Evolutionary conservation across 257 asterid species (phyloP).

Genomic region (Linderniella brevidens): DNA sequence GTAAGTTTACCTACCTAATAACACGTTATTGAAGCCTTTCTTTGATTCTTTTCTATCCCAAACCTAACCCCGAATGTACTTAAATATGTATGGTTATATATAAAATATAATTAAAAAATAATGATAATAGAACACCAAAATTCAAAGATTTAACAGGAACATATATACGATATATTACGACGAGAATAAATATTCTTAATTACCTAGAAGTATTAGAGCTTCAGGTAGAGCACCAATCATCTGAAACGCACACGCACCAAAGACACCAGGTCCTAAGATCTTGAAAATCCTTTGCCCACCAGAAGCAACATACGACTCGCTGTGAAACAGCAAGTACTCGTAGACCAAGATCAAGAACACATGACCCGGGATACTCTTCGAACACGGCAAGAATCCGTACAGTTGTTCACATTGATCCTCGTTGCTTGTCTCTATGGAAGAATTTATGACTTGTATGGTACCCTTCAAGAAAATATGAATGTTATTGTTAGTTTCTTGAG

Average conservation of each 20-base stretch:
- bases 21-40: not conserved
- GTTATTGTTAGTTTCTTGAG: too few relatives aligned
- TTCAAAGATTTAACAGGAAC: not conserved
- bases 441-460: too few relatives aligned
- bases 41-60: too few relatives aligned
- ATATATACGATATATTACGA: not conserved
- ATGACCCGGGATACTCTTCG: slow-evolving; percentile 19
- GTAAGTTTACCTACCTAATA: too few relatives aligned
- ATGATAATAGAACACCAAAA: too few relatives aligned
- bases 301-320: slow-evolving; percentile 24
- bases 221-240: slow-evolving; percentile 34
- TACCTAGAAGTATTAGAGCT: slow-evolving; percentile 37
- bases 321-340: slow-evolving; percentile 28
- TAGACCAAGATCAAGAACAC: slow-evolving; percentile 29
- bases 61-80: too few relatives aligned
- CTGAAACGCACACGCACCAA: slow-evolving; percentile 44
- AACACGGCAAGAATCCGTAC: slow-evolving; percentile 37
- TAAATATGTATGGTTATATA: too few relatives aligned
- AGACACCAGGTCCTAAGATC: slow-evolving; percentile 41
- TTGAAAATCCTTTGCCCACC: slow-evolving; percentile 36
- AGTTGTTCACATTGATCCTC: slow-evolving; percentile 24
- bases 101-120: too few relatives aligned
- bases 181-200: not conserved
- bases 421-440: too few relatives aligned
- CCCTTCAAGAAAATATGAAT: too few relatives aligned